Evolutionary conservation across 345 rosid species (phyloP).

Genomic region (Trapa bicornis): DNA sequence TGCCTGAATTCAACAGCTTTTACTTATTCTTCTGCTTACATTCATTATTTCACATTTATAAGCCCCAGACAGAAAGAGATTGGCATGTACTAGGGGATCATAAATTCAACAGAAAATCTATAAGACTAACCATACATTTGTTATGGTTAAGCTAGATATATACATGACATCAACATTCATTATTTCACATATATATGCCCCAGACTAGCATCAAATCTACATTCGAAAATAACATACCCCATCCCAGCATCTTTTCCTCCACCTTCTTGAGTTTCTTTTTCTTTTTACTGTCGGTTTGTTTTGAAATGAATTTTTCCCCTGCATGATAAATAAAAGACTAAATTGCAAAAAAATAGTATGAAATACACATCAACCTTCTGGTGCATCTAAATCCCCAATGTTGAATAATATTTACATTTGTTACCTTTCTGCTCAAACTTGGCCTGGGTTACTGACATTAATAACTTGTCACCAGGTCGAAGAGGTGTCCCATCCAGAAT

Average conservation of each 20-base stretch:
- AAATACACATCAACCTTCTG: background rate
- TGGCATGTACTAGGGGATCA: background rate
- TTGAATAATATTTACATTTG: background rate
- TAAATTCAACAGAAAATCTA: background rate
- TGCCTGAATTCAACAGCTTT: background rate
- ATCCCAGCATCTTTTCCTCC: conserved; percentile 88
- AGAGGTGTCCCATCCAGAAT: conserved; percentile 91
- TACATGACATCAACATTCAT: background rate
- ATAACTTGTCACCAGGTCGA: conserved; percentile 61
- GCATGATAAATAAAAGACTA: conserved; percentile 17
- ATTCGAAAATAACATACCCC: conserved; percentile 46
- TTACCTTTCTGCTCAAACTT: conserved; percentile 93
- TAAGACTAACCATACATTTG: background rate
- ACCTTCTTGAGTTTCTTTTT: conserved; percentile 85
- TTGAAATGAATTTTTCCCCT: conserved; percentile 78
- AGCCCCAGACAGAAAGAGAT: background rate
- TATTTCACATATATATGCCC: background rate
- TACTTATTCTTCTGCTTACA: background rate
- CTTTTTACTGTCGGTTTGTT: conserved; percentile 72
- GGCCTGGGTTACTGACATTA: conserved; percentile 75
- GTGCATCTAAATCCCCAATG: background rate
- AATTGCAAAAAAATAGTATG: conserved; percentile 7
- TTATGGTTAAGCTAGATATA: background rate
- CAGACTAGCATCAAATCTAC: background rate
- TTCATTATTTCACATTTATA: no score